phyloP scores from a whole-genome alignment of 192 early-diverging fungal species.

The Chytriomyces sp. region DNA sequence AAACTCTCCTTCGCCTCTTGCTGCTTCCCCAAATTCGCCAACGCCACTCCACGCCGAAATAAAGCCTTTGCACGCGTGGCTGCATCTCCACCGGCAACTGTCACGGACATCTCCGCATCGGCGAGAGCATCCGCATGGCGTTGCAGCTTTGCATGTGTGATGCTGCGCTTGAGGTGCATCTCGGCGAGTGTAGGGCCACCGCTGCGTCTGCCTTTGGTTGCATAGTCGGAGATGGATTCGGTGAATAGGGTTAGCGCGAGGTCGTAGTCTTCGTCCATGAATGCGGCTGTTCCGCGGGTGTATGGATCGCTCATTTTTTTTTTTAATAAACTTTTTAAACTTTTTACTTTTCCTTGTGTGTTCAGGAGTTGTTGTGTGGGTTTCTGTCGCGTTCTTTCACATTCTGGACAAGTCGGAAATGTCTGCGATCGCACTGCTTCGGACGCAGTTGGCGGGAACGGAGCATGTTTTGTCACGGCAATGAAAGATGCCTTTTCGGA shows the following conservation, averaged over 20 bases:
- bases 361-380: too few species aligned
- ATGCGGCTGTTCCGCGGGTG: too few species aligned
- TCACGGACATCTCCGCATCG: slow-evolving; percentile 70
- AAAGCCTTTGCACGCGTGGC: not conserved
- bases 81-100: not conserved
- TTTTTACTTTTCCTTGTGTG: too few species aligned
- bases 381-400: too few species aligned
- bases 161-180: slow-evolving; percentile 71
- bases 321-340: too few species aligned
- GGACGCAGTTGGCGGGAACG: too few species aligned
- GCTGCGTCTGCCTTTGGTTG: not conserved
- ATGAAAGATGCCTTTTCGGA: too few species aligned
- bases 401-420: too few species aligned
- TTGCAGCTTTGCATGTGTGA: slow-evolving; percentile 68
- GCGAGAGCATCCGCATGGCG: slow-evolving; percentile 61
- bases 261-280: not conserved
- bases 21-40: slow-evolving; percentile 27
- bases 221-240: not conserved
- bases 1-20: slow-evolving; percentile 64
- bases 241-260: not conserved
- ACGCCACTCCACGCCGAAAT: slow-evolving; percentile 29
- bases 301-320: too few species aligned
- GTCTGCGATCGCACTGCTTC: too few species aligned
- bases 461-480: too few species aligned
- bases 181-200: slow-evolving; percentile 33